Evolutionary conservation across 208 protist species (phyloP).

Genomic region (Tritrichomonas foetus): DNA sequence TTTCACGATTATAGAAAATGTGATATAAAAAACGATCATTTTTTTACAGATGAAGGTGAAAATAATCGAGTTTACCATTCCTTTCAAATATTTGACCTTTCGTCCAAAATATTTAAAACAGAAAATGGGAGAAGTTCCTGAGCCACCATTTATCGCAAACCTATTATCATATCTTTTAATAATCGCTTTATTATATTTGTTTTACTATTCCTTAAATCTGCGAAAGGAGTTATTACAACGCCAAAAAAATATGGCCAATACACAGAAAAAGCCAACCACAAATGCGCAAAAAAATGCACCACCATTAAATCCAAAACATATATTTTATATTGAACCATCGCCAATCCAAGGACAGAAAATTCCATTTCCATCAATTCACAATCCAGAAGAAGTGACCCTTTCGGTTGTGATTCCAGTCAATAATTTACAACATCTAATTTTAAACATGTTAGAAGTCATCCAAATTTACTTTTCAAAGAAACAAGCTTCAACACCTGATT

Average conservation of each 20-base stretch:
- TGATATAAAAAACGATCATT: no score
- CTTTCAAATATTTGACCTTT: no score
- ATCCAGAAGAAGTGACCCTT: not conserved
- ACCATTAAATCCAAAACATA: no score
- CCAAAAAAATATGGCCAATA: not conserved
- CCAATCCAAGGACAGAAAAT: not conserved
- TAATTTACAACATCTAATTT: not conserved
- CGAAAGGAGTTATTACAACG: not conserved
- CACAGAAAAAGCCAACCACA: not conserved
- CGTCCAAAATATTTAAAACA: no score
- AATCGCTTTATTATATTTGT: not conserved
- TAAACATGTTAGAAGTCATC: not conserved
- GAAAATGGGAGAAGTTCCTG: not conserved
- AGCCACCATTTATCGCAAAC: not conserved
- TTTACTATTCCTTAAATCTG: not conserved
- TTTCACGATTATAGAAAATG: no score
- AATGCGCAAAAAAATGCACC: not conserved
- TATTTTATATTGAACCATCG: not conserved
- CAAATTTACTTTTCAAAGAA: not conserved
- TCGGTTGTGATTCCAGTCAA: not conserved
- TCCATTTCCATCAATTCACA: not conserved
- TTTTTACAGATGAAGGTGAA: no score
- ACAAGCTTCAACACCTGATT: not conserved
- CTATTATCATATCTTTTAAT: not conserved
- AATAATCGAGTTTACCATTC: no score